Evolutionary conservation across 768 basidiomycete genomes (phyloP), one percentile per base, ranked within the genome.

Genomic region (Suillus tomentosus): DNA sequence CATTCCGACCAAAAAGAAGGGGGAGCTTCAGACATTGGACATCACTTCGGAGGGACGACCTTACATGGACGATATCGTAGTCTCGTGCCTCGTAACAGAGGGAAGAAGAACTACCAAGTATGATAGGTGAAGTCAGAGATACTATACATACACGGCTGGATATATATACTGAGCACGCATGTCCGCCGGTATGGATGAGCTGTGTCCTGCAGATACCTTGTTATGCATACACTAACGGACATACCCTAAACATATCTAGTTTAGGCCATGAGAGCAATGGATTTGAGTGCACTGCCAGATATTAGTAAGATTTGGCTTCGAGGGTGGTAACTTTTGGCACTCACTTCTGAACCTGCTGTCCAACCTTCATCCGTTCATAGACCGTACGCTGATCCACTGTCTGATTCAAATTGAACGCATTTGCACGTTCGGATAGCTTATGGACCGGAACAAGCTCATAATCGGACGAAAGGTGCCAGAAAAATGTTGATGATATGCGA

Each of bases 401-500:
- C 10, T 83, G 81, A n/a, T 57, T 80, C 74, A 34, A 68, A 37
- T 79, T 76, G 27, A 79, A 55, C 11, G 80, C 76, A 56, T 79
- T 77, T 2, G 87, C 86, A 39, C 82, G 83, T 7, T 79, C 76
- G 11, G 74, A 68, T 24, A 96, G 78, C 0, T 74, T 67, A 9
- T 85, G 82, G 3, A 94, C 84, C 2, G 92, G 87, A 9, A 76
- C 79, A n/a, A 95, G 82, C 60, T 92, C 87, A 64, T 85, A 87
- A 73, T 95, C 92, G 2, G 95, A 94, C 0, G 88, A 92, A 14
- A 97, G 82, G 71, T 95, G 94, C 91, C 92, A 96, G 81, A 97
- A 97, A 76, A 96, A 95, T 0, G 95, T 98, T 2, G 94, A 96
- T 3, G 95, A 96, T 67, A 99, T 95, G n/a, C 96, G 89, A 68